A percentile compares a stretch with the other conserved stretches of the same genome.
Conservation (phyloP, 495 filamentous ascomycete genomes). For the Hypoxylon subgilvum region DNA sequence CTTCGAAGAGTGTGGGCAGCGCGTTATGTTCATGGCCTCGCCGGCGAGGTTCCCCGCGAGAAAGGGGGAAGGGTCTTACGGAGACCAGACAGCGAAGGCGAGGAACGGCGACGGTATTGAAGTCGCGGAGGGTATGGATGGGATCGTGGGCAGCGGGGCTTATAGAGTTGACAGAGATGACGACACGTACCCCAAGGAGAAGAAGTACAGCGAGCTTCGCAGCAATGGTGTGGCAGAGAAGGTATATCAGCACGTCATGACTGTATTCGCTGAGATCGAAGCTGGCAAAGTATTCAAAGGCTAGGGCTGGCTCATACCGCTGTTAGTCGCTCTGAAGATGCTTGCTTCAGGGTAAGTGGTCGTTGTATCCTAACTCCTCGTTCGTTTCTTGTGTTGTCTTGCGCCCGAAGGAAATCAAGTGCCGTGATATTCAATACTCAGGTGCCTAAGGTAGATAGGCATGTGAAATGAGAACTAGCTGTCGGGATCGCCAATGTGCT, state of each 20-base stretch:
- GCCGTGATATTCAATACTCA: too few species aligned
- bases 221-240: conserved; percentile 8
- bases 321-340: not conserved
- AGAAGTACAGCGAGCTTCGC: conserved; percentile 13
- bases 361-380: too few species aligned
- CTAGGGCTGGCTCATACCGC: not conserved
- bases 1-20: conserved; percentile 16
- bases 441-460: too few species aligned
- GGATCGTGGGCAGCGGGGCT: conserved; percentile 6
- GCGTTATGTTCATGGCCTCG: conserved; percentile 19
- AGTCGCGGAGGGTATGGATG: conserved; percentile 5
- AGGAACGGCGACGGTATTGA: not conserved
- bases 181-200: conserved; percentile 5
- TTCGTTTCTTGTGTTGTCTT: too few species aligned
- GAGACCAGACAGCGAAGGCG: not conserved
- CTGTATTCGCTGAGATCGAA: conserved; percentile 13
- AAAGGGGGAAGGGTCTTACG: not conserved
- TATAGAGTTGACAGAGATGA: conserved; percentile 10
- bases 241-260: conserved; percentile 15
- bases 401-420: too few species aligned
- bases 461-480: too few species aligned
- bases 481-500: not conserved
- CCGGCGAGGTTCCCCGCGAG: conserved; percentile 12
- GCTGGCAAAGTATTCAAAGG: conserved; percentile 1
- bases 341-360: too few species aligned